These are phyloP conservation scores for Trichoderma lentiforme DNA, from an alignment of 2,329 filamentous ascomycete genomes.

Conservation along the genomic window DNA sequence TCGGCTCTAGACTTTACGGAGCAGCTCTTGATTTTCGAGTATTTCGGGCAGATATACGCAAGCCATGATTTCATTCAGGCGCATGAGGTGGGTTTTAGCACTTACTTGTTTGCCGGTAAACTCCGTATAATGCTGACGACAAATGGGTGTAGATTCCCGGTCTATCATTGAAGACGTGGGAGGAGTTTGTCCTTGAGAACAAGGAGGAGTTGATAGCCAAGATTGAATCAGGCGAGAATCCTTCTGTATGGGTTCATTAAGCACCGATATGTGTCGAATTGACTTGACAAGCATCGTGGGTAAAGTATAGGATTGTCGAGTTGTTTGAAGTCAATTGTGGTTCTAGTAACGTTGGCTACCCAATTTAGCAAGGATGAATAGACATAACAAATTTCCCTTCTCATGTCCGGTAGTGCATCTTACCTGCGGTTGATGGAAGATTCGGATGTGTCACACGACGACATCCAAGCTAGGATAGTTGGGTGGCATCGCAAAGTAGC, in stretches of 20 bases:
- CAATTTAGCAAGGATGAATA: background rate
- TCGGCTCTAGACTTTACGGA: background rate
- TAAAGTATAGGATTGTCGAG: background rate
- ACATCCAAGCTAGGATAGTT: background rate
- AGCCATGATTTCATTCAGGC: background rate
- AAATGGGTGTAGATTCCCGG: background rate
- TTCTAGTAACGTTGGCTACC: background rate
- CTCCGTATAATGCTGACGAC: background rate
- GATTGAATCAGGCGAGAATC: background rate
- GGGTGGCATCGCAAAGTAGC: background rate
- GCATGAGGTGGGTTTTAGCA: background rate
- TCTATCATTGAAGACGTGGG: background rate
- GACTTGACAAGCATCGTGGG: background rate
- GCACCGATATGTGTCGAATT: background rate
- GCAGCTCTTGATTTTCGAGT: background rate
- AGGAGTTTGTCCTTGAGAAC: background rate
- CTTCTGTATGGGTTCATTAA: background rate
- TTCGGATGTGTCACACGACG: background rate
- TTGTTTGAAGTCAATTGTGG: background rate
- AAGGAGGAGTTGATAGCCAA: background rate
- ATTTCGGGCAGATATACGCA: background rate
- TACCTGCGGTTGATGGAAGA: background rate
- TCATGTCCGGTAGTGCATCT: background rate
- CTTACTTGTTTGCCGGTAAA: background rate
- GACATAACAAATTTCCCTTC: background rate